Percentiles rank a stretch among this genome's conserved stretches.
phyloP scores from a whole-genome alignment of 2,329 filamentous ascomycete species.

The Penicillium polonicum region DNA sequence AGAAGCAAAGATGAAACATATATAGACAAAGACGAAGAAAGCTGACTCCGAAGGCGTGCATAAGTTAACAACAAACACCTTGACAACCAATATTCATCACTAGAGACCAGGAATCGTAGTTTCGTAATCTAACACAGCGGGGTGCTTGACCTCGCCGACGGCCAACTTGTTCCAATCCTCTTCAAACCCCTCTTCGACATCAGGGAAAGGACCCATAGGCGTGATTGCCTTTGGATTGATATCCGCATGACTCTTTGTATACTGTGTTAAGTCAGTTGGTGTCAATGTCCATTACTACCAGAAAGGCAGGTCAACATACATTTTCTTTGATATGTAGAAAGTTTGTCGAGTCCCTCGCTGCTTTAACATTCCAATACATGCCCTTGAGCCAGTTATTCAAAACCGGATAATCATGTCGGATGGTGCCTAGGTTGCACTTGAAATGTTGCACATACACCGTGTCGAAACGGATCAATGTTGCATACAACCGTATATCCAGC shows the following conservation, averaged over 20 bases:
- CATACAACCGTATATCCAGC: background rate
- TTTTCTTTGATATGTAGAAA: background rate
- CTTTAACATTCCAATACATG: background rate
- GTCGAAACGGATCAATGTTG: background rate
- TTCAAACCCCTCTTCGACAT: background rate
- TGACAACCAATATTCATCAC: background rate
- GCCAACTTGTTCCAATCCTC: background rate
- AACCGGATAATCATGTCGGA: background rate
- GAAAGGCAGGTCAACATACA: background rate
- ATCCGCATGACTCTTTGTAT: background rate
- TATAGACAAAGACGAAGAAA: background rate
- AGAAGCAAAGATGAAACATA: too few species aligned
- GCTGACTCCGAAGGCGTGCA: background rate
- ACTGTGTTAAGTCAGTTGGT: background rate
- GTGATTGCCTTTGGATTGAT: background rate
- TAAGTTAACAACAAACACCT: background rate
- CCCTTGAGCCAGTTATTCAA: background rate
- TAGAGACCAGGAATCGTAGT: background rate
- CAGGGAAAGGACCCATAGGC: background rate
- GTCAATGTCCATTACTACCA: background rate
- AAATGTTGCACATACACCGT: background rate
- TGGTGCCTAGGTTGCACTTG: background rate
- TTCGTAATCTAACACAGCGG: background rate
- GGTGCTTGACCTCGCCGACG: background rate
- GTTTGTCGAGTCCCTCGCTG: background rate